These are phyloP conservation scores for Globisporangium heterothallicum DNA, from an alignment of 352 stramenopile genomes.

Conservation along the genomic window DNA sequence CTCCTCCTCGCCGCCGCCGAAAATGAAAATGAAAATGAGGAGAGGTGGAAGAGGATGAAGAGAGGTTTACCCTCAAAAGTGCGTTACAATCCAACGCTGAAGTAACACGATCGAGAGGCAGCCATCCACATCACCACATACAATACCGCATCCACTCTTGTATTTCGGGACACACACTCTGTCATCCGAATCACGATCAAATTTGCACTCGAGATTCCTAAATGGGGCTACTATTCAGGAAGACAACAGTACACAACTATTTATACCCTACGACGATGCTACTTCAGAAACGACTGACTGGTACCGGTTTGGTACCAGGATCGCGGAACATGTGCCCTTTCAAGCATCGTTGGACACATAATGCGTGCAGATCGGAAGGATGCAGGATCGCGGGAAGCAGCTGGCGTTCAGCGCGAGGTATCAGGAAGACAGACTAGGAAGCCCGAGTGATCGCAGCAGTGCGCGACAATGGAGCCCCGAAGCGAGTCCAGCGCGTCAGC, in stretches of 20 bases:
- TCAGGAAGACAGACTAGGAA: neutral
- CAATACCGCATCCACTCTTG: no score
- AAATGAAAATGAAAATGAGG: constrained; percentile 1
- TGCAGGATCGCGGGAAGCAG: constrained; percentile 20
- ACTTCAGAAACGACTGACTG: neutral
- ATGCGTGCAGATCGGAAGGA: neutral
- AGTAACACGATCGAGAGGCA: neutral
- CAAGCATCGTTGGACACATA: neutral
- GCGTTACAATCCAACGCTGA: neutral
- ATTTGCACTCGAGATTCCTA: neutral
- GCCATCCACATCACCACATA: neutral
- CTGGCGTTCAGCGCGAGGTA: constrained; percentile 18
- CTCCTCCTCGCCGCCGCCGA: no score
- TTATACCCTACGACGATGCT: no score
- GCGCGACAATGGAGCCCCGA: neutral
- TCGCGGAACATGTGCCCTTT: neutral
- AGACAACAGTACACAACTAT: neutral
- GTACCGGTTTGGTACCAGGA: neutral
- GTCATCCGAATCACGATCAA: no score
- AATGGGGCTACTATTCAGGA: neutral
- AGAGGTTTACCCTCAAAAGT: neutral
- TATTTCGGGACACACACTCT: neutral
- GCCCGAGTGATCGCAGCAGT: neutral
- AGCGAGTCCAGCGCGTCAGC: neutral
- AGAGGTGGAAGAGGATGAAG: neutral